These are phyloP conservation scores for Quercus bicolor DNA, from an alignment of 306 rosid genomes.

Conservation along the genomic window DNA sequence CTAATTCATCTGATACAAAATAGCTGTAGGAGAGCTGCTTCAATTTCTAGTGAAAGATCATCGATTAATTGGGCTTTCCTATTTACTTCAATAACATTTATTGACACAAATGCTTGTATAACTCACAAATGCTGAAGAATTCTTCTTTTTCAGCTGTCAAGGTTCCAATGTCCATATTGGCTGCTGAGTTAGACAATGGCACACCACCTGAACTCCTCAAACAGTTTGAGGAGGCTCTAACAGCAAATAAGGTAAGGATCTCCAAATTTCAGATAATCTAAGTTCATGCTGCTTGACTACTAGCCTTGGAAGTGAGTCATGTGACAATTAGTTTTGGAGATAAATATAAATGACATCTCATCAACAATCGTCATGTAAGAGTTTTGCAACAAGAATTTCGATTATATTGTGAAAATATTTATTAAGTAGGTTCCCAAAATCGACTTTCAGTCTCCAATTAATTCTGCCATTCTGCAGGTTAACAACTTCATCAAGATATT, in stretches of 20 bases:
- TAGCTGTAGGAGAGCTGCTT: not conserved
- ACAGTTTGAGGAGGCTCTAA: not conserved
- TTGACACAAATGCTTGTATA: not conserved
- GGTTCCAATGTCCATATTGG: slow-evolving; percentile 1
- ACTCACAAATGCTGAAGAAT: not conserved
- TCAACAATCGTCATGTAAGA: not conserved
- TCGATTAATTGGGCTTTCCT: not conserved
- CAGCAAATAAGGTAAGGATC: not conserved
- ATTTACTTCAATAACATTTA: not conserved
- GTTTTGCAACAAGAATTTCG: not conserved
- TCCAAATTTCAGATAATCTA: not conserved
- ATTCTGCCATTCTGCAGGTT: not conserved
- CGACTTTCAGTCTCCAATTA: not conserved
- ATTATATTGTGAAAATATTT: not conserved
- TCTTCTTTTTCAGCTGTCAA: not conserved
- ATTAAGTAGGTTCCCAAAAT: not conserved
- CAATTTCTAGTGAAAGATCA: not conserved
- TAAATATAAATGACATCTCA: not conserved
- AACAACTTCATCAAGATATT: not conserved
- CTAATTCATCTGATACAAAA: not conserved
- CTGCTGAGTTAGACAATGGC: slow-evolving; percentile 5
- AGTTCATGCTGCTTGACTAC: not conserved
- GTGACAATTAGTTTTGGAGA: not conserved
- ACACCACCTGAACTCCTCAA: not conserved
- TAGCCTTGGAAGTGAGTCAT: not conserved